These are phyloP conservation scores for Botrytis porri DNA, from an alignment of 2,329 filamentous ascomycete genomes.

Conservation along the genomic window DNA sequence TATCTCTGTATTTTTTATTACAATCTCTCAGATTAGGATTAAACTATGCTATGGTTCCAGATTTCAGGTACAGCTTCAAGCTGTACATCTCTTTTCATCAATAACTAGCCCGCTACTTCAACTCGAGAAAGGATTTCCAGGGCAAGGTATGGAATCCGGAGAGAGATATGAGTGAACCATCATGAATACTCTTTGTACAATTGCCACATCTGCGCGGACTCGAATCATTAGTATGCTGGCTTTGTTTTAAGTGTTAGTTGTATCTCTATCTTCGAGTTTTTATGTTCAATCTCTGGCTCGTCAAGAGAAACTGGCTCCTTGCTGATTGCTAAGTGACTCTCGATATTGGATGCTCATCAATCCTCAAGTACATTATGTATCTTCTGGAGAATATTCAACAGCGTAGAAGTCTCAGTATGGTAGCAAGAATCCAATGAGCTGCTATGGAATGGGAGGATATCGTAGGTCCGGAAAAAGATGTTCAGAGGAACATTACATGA, in stretches of 20 bases:
- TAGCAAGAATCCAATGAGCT: background rate
- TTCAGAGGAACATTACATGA: background rate
- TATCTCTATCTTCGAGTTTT: background rate
- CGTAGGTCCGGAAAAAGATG: background rate
- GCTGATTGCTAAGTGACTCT: background rate
- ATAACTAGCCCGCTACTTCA: background rate
- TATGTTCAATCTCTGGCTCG: background rate
- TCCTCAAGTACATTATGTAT: rapidly evolving
- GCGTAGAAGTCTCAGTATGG: background rate
- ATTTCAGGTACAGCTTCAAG: background rate
- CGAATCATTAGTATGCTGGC: rapidly evolving
- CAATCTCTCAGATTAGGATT: background rate
- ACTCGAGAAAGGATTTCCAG: background rate
- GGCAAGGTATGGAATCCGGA: background rate
- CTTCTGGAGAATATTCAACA: background rate
- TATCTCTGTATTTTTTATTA: background rate
- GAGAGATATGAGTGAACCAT: background rate
- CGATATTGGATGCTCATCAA: background rate
- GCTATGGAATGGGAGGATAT: background rate
- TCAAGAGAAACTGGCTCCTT: background rate
- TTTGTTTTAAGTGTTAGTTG: background rate
- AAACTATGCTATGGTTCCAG: background rate
- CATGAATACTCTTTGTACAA: background rate
- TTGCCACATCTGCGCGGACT: background rate
- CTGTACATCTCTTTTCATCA: background rate